phyloP scores from a whole-genome alignment of 208 protist species.

The Crithidia brevicula region DNA sequence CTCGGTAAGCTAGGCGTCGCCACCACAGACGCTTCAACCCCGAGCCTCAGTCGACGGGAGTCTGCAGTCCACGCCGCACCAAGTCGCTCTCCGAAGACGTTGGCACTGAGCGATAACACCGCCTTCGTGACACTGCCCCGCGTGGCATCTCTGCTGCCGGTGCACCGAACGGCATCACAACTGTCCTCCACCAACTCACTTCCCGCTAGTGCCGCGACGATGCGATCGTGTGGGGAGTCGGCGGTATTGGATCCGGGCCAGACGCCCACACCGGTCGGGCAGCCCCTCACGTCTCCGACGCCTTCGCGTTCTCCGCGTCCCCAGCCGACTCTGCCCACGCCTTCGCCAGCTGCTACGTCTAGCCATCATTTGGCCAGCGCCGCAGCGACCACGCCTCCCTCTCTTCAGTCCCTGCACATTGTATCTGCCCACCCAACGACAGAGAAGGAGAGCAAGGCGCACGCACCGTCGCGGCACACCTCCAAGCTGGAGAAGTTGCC shows the following conservation, averaged over 20 bases:
- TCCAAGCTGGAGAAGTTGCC: neutral
- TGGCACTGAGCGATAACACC: neutral
- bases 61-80: neutral
- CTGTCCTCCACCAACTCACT: neutral
- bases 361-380: neutral
- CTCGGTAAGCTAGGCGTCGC: too few species aligned
- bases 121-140: neutral
- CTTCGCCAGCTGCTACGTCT: neutral
- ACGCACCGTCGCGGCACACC: neutral
- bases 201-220: neutral
- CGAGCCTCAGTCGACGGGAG: neutral
- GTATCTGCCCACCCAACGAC: neutral
- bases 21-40: neutral
- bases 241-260: neutral
- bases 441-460: neutral
- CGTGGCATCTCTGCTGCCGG: conserved; percentile 4
- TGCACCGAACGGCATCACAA: conserved; percentile 2
- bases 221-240: conserved; percentile 1
- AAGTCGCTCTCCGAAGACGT: neutral
- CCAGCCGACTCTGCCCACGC: conserved; percentile 10
- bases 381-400: neutral
- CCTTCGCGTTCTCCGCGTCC: neutral
- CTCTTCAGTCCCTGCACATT: neutral
- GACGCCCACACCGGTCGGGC: neutral
- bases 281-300: neutral